Evolutionary conservation across 2,329 filamentous ascomycete species (phyloP), one percentile per base, ranked within the genome.

Genomic region (Aspergillus sp.): DNA sequence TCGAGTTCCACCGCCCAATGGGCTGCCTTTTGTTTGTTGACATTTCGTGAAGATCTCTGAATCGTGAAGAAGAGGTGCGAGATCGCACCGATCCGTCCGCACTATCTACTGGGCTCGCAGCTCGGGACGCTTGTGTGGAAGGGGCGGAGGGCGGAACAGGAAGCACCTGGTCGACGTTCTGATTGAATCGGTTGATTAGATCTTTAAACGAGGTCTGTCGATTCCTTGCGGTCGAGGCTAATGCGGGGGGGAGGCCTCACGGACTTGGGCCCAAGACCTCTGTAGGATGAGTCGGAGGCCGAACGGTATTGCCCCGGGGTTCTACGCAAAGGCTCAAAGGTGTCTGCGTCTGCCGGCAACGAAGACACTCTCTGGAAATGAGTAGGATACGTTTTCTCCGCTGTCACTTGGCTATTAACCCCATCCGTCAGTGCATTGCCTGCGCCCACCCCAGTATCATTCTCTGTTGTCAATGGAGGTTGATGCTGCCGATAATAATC

Each of bases 131-230:
- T n/a, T 59, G 51, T 31, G 58, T 47, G n/a, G 63, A 55, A 13
- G 54, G 48, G 30, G 63, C 59, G 27, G 59, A 52, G 26, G 58
- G 58, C 7, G 71, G 72, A 10, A 71, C 46, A 5, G 71, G 72
- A 26, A 65, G 68, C 39, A 69, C 55, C 47, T 70, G 65, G 49
- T 74, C 71, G 30, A 58, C 71, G 53, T 75, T 81, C 59, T 83
- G 81, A 64, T 91, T 86, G 68, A 91, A 93, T 43, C 79, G 83
- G 65, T 84, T 88, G 57, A 87, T 83, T 49, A 93, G 73, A 60
- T 93, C 87, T 67, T 85, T 88, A 54, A 93, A 86, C 47, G 85
- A 90, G n/a, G 82, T 75, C 52, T 85, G 77, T 52, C 69, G 66
- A 50, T 53, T 67, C 56, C 62, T 60, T 28, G 47, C 44, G 26